phyloP scores from a whole-genome alignment of 1,284 basidiomycete genomes.

The Ustilago crameri region DNA sequence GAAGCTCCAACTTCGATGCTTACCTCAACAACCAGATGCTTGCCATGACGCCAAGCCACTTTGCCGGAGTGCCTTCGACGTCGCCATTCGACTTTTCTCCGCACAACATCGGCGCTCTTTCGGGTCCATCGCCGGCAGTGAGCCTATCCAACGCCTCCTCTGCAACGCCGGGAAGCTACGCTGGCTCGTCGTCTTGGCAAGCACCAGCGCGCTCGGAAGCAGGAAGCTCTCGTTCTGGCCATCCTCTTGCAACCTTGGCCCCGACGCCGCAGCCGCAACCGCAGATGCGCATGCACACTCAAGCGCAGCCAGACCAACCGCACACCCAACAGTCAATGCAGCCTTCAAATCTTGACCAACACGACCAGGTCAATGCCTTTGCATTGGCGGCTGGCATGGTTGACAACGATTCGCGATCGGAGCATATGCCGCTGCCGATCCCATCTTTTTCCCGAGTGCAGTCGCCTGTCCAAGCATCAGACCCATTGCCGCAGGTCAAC shows the following conservation, averaged over 20 bases:
- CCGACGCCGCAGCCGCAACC: conserved; percentile 3
- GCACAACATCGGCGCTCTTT: conserved; percentile 16
- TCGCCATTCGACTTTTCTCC: conserved; percentile 40
- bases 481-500: conserved; percentile 7
- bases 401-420: conserved; percentile 4
- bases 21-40: conserved; percentile 42
- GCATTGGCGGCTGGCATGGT: conserved; percentile 16
- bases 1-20: conserved; percentile 35
- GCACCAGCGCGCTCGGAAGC: conserved; percentile 18
- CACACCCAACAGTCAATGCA: conserved; percentile 1
- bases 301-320: background rate
- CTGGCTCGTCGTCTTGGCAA: conserved; percentile 36
- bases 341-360: background rate
- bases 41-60: conserved; percentile 32
- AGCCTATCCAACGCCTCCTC: conserved; percentile 26
- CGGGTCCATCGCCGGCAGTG: conserved; percentile 25
- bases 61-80: conserved; percentile 20
- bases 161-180: conserved; percentile 32
- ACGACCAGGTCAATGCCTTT: conserved; percentile 22
- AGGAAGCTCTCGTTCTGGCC: conserved; percentile 15
- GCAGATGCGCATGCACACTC: conserved; percentile 1
- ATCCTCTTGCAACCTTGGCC: conserved; percentile 16
- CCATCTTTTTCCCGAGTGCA: conserved; percentile 38
- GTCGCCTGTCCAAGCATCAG: conserved; percentile 20
- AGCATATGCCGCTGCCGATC: conserved; percentile 26